phyloP scores from a whole-genome alignment of 1,284 basidiomycete genomes.

The Apiotrichum laibachii region DNA sequence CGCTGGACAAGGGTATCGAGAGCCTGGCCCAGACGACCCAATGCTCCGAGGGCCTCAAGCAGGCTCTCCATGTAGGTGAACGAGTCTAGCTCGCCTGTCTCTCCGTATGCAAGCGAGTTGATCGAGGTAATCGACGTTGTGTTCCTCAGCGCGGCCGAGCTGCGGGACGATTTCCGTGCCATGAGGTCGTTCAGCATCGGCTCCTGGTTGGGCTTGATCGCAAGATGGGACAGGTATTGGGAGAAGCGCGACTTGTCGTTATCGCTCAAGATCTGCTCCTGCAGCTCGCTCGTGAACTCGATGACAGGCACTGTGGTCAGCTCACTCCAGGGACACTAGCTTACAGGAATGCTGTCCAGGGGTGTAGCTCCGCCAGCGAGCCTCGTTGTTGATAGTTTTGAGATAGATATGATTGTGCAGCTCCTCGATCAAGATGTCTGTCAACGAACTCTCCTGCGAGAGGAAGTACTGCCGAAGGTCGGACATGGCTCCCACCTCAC shows the following conservation, averaged over 20 bases:
- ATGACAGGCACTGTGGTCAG: slow-evolving; percentile 20
- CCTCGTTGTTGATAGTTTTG: slow-evolving; percentile 93
- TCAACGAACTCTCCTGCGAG: slow-evolving; percentile 83
- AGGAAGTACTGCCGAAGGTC: slow-evolving; percentile 84
- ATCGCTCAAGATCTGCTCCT: background rate
- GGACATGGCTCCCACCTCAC: slow-evolving; percentile 87
- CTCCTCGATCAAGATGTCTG: slow-evolving; percentile 93
- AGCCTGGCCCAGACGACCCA: slow-evolving; percentile 82
- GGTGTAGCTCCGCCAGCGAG: slow-evolving; percentile 80
- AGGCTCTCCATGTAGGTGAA: slow-evolving; percentile 93
- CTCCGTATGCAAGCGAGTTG: slow-evolving; percentile 17
- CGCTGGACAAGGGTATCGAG: slow-evolving; percentile 83
- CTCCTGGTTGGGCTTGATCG: slow-evolving; percentile 70
- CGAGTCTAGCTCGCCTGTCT: slow-evolving; percentile 52
- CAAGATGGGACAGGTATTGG: slow-evolving; percentile 68
- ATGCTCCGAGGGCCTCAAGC: slow-evolving; percentile 82
- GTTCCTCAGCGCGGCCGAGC: slow-evolving; percentile 7
- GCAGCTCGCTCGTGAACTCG: background rate
- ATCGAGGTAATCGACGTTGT: slow-evolving; percentile 54
- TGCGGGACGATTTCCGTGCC: background rate
- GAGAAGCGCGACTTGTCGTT: slow-evolving; percentile 43
- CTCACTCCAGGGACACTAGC: background rate
- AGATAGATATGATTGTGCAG: slow-evolving; percentile 97
- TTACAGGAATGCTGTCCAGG: slow-evolving; percentile 73
- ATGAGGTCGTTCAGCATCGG: slow-evolving; percentile 54